Evolutionary conservation across 2,329 filamentous ascomycete genomes (phyloP).

Genomic region (Trichoderma sp.): DNA sequence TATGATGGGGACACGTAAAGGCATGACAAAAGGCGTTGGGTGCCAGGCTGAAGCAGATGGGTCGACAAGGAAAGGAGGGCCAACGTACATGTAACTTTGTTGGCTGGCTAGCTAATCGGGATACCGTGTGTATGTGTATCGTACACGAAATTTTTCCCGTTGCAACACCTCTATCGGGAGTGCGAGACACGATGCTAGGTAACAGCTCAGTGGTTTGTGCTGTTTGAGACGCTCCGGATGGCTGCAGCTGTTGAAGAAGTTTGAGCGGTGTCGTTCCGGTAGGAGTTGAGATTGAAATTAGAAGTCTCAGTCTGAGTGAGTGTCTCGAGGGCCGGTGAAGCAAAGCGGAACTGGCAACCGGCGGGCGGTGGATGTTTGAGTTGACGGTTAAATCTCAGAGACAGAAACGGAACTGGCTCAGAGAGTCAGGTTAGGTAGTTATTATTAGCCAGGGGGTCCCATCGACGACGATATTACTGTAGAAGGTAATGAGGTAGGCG

Average conservation of each 20-base stretch:
- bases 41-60: neutral
- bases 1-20: neutral
- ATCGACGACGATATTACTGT: neutral
- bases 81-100: conserved; percentile 9
- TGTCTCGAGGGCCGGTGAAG: neutral
- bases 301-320: conserved; percentile 1
- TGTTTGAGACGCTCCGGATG: neutral
- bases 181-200: neutral
- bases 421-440: neutral
- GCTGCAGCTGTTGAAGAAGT: neutral
- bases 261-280: neutral
- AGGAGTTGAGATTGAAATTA: neutral
- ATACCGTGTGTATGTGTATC: conserved; percentile 12
- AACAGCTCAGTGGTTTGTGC: neutral
- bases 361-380: neutral
- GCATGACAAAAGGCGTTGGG: neutral
- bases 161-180: neutral
- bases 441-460: neutral
- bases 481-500: neutral
- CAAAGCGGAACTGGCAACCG: neutral
- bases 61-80: neutral
- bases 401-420: neutral
- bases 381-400: conserved; percentile 4
- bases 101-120: neutral
- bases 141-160: neutral